Conservation (phyloP, 2,329 filamentous ascomycete species). For the Alternaria longipes region DNA sequence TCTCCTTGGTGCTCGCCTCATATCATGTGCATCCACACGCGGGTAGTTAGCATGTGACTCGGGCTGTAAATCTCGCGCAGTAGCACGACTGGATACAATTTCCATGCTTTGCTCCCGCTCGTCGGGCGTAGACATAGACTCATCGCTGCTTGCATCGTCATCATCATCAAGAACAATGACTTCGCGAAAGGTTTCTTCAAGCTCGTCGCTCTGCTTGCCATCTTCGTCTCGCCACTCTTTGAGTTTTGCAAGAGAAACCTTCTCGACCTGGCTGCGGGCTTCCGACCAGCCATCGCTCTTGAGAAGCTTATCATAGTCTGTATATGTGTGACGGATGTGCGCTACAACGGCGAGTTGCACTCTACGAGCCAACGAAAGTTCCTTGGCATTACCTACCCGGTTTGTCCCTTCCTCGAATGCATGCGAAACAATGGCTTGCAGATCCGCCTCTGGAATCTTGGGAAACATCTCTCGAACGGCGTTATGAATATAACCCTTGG, state of each 20-base stretch:
- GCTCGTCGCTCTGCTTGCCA: constrained; percentile 58
- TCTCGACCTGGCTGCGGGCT: constrained; percentile 65
- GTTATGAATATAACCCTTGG: constrained; percentile 66
- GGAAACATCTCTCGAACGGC: constrained; percentile 70
- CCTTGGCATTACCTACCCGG: constrained; percentile 66
- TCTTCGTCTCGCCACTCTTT: constrained; percentile 71
- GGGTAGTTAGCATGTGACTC: constrained; percentile 29
- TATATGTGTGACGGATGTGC: constrained; percentile 69
- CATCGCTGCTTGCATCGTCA: constrained; percentile 58
- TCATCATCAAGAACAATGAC: constrained; percentile 71
- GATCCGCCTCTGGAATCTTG: constrained; percentile 67
- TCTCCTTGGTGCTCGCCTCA: constrained; percentile 30
- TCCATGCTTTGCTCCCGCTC: constrained; percentile 45
- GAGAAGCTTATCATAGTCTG: constrained; percentile 68
- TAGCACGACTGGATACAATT: constrained; percentile 44
- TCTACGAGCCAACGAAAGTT: constrained; percentile 64
- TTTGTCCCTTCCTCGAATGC: constrained; percentile 68
- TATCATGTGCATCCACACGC: constrained; percentile 22
- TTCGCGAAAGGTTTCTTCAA: constrained; percentile 70
- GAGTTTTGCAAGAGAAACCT: constrained; percentile 64
- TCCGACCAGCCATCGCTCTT: constrained; percentile 62
- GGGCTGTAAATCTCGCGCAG: constrained; percentile 43
- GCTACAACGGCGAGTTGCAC: constrained; percentile 70
- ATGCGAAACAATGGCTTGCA: constrained; percentile 66
- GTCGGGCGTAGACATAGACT: constrained; percentile 35